Evolutionary conservation across 305 asterid genomes (phyloP).

Genomic region (Petunia hybrid): DNA sequence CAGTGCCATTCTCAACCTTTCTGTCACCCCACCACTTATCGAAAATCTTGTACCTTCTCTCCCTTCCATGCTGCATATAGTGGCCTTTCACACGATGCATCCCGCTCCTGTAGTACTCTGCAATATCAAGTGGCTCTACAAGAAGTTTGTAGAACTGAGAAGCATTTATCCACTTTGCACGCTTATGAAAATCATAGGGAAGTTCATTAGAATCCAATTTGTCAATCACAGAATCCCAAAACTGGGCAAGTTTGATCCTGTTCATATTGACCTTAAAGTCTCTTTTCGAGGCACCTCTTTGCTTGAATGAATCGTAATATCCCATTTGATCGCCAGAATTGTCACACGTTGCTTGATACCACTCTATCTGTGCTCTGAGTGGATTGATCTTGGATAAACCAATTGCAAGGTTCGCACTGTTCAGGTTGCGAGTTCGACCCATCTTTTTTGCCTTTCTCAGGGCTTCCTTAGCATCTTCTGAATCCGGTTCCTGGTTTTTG

Average conservation of each 20-base stretch:
- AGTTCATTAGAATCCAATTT: conserved; percentile 79
- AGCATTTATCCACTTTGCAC: conserved; percentile 69
- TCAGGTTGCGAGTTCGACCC: conserved; percentile 72
- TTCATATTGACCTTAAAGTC: conserved; percentile 65
- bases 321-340: conserved; percentile 74
- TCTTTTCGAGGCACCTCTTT: conserved; percentile 63
- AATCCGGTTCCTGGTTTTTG: conserved; percentile 54
- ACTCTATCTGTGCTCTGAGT: conserved; percentile 80
- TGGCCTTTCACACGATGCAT: conserved; percentile 74
- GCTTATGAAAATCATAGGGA: conserved; percentile 75
- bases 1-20: conserved; percentile 52
- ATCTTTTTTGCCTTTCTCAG: conserved; percentile 62
- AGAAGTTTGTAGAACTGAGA: conserved; percentile 77
- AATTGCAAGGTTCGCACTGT: conserved; percentile 74
- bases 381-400: conserved; percentile 63
- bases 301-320: conserved; percentile 84
- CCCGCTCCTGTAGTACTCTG: conserved; percentile 70
- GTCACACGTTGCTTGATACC: conserved; percentile 74
- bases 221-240: conserved; percentile 70
- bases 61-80: conserved; percentile 77
- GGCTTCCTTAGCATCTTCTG: conserved; percentile 59
- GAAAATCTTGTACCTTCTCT: conserved; percentile 66
- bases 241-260: conserved; percentile 57
- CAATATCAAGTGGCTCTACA: conserved; percentile 90
- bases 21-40: conserved; percentile 89